These are phyloP conservation scores for Boletellus emodensis DNA, from an alignment of 768 basidiomycete species.

Conservation along the genomic window DNA sequence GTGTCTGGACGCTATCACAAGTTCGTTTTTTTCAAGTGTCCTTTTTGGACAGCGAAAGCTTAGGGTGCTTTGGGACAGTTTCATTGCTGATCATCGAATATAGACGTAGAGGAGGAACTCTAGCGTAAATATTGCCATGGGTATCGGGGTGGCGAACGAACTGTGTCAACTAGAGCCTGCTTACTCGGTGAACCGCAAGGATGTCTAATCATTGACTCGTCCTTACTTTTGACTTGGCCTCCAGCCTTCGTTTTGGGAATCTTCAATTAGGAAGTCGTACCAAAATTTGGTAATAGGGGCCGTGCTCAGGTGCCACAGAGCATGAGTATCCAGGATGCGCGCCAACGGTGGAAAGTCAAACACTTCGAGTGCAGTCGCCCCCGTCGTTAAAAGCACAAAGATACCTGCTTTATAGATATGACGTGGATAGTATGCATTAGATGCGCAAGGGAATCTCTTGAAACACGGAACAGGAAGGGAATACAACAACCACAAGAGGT, in stretches of 20 bases:
- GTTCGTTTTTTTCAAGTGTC: conserved; percentile 18
- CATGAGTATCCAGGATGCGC: conserved; percentile 83
- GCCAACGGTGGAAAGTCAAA: conserved; percentile 84
- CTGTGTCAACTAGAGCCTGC: conserved; percentile 13
- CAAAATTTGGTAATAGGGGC: conserved; percentile 72
- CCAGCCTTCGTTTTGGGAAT: conserved; percentile 71
- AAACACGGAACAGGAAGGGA: conserved; percentile 48
- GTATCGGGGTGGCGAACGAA: not conserved
- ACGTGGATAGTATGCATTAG: conserved; percentile 55
- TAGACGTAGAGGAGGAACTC: conserved; percentile 19
- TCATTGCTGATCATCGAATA: conserved; percentile 33
- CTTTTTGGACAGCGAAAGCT: not conserved
- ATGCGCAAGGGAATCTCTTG: conserved; percentile 50
- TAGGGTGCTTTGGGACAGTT: conserved; percentile 16
- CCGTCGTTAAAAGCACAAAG: conserved; percentile 67
- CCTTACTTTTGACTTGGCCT: conserved; percentile 36
- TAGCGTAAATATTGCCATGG: conserved; percentile 3
- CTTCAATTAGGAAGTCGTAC: conserved; percentile 81
- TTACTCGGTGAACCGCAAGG: conserved; percentile 5
- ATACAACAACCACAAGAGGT: conserved; percentile 77
- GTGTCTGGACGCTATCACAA: conserved; percentile 34
- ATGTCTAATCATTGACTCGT: not conserved
- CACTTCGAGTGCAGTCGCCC: conserved; percentile 76
- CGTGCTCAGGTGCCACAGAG: conserved; percentile 89
- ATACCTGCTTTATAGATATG: conserved; percentile 51